Conservation (phyloP, 768 basidiomycete genomes). For the Fomitopsis serialis region DNA sequence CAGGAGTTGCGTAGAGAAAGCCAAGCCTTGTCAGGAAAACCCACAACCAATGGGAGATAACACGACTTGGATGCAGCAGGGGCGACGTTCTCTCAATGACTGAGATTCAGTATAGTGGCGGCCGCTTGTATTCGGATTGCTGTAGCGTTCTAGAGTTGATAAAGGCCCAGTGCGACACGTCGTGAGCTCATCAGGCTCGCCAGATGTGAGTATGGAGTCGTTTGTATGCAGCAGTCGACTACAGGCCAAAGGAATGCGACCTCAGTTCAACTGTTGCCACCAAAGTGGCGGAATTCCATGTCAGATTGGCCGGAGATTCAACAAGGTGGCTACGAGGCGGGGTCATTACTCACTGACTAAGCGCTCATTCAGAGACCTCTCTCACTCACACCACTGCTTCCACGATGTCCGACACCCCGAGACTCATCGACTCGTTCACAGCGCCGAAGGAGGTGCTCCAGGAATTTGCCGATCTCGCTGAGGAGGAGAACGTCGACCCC, state of each 20-base stretch:
- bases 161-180: too few relatives aligned
- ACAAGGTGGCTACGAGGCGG: not conserved
- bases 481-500: conserved; percentile 88
- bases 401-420: conserved; percentile 31
- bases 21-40: conserved; percentile 31
- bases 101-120: too few relatives aligned
- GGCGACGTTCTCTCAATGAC: too few relatives aligned
- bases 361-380: not conserved
- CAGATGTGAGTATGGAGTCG: too few relatives aligned
- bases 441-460: conserved; percentile 90
- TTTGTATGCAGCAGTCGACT: not conserved
- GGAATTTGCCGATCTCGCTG: conserved; percentile 91
- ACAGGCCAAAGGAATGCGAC: too few relatives aligned
- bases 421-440: conserved; percentile 87
- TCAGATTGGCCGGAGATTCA: not conserved
- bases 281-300: not conserved
- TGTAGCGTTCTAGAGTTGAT: too few relatives aligned
- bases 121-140: too few relatives aligned
- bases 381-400: not conserved
- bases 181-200: too few relatives aligned
- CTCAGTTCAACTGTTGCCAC: too few relatives aligned
- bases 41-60: conserved; percentile 24
- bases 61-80: too few relatives aligned
- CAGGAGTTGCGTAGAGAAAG: conserved; percentile 78
- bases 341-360: not conserved